A percentile compares a stretch with the other conserved stretches of the same genome.
Evolutionary conservation across 352 stramenopile genomes (phyloP).

Genomic region (Elongisporangium senticosum): DNA sequence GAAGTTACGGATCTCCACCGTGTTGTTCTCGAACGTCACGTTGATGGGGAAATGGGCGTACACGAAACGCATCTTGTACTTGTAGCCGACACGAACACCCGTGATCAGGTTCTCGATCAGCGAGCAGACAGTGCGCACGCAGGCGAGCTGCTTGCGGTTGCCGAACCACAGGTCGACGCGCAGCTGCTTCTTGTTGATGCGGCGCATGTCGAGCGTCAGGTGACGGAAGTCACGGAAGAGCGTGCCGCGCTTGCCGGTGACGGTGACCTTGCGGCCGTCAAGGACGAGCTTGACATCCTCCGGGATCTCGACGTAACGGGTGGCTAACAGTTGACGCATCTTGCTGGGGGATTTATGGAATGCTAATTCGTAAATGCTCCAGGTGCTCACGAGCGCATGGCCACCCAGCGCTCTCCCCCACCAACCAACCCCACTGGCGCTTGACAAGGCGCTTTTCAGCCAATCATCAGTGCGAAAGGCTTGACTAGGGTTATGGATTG

Average conservation of each 20-base stretch:
- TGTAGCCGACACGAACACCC: constrained; percentile 96
- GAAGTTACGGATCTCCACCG: constrained; percentile 99
- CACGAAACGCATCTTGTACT: constrained; percentile 99
- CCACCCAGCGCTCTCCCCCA: constrained; percentile 1
- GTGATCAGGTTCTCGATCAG: constrained; percentile 99
- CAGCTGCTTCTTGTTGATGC: constrained; percentile 89
- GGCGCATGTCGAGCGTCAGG: constrained; percentile 94
- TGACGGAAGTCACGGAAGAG: constrained; percentile 97
- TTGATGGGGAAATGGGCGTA: constrained; percentile 99
- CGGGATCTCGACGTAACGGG: constrained; percentile 91
- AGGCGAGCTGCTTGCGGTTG: constrained; percentile 97
- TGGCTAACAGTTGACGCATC: constrained; percentile 90
- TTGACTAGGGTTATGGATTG: constrained; percentile 1
- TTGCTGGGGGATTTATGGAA: constrained; percentile 45
- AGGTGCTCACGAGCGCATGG: background rate
- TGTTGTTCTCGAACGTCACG: constrained; percentile 91
- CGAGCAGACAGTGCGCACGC: constrained; percentile 97
- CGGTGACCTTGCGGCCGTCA: constrained; percentile 93
- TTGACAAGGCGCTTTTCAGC: constrained; percentile 3
- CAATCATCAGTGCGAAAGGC: background rate
- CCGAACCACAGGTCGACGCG: constrained; percentile 99
- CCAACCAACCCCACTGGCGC: constrained; percentile 8
- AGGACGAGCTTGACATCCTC: constrained; percentile 93
- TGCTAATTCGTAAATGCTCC: constrained; percentile 69
- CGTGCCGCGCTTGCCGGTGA: constrained; percentile 93